Evolutionary conservation across 2,329 filamentous ascomycete species (phyloP), one percentile per base, ranked within the genome.

Genomic region (Paraphaeosphaeria sporulosa): DNA sequence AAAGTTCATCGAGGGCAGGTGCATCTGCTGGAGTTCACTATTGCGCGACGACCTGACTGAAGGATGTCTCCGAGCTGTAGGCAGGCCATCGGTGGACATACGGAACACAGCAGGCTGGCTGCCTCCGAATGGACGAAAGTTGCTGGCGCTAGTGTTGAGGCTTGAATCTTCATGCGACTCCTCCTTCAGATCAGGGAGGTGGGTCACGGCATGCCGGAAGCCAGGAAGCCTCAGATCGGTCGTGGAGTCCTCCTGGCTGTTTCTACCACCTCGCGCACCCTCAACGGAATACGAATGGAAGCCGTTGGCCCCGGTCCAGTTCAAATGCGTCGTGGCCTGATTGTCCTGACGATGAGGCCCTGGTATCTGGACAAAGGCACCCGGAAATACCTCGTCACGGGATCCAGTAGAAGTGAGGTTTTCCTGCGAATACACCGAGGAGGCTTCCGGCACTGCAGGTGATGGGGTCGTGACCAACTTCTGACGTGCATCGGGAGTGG

Each of bases 111-210:
- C 66, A 38, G 55, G 64, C n/a, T 59, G 64, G 17, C 53, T 52
- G 30, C 63, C 65, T 42, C 63, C 59, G 32, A 49, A 4, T 69
- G 69, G 49, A 19, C 67, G 69, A 55, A 73, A 55, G 49, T 77
- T 75, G 60, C 72, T 71, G 1, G 70, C 69, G 55, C 76, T 77
- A 6, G 70, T 75, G 43, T 79, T 76, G 38, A 78, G 64, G 59
- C 80, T 81, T 62, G 81, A 79, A 60, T 82, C 81, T 54, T 83
- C 81, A 48, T 81, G 75, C 19, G 81, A 81, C 60, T 83, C 81
- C 63, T 83, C 82, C 57, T 83, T 83, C 34, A 83, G 67, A 48
- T 80, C 80, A 13, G 81, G 78, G 17, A 83, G 74, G 68, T 79
- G 69, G 34, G 69, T 68, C 46, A 68, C 50, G 12, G 77, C 66